Evolutionary conservation across 805 yeast genomes (phyloP).

Genomic region (Yarrowia sp.): DNA sequence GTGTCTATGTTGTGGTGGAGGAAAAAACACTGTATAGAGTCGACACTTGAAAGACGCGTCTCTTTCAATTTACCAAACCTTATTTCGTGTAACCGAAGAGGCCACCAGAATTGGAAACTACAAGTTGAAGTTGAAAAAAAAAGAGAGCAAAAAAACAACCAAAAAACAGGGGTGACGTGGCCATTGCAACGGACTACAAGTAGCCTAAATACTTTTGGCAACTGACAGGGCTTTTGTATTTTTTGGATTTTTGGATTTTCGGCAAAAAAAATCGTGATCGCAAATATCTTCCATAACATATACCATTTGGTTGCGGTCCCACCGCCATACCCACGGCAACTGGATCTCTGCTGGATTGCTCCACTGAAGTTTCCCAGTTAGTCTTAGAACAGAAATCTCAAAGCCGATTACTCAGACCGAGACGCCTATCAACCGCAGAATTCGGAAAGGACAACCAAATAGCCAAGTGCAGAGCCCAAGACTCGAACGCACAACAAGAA

Average conservation of each 20-base stretch:
- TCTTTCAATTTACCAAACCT: background rate
- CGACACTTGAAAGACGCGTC: constrained; percentile 2
- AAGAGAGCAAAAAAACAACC: too few relatives aligned
- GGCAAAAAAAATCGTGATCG: constrained; percentile 20
- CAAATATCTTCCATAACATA: constrained; percentile 32
- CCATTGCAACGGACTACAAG: too few relatives aligned
- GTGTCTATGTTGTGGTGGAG: background rate
- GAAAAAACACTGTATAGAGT: background rate
- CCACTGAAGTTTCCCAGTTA: constrained; percentile 39
- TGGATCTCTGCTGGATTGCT: constrained; percentile 40
- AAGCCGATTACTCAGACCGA: constrained; percentile 39
- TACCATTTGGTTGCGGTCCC: constrained; percentile 36
- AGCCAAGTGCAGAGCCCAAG: constrained; percentile 49
- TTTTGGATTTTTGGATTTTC: too few relatives aligned
- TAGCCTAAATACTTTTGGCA: too few relatives aligned
- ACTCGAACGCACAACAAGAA: constrained; percentile 86
- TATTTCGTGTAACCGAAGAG: background rate
- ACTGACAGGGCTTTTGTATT: too few relatives aligned
- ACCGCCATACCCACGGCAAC: constrained; percentile 40
- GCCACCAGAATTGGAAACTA: too few relatives aligned
- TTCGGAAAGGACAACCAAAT: constrained; percentile 39
- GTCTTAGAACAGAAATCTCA: constrained; percentile 38
- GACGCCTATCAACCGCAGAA: constrained; percentile 39
- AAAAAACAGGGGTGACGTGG: too few relatives aligned
- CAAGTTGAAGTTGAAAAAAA: too few relatives aligned